Evolutionary conservation across 1,284 basidiomycete species (phyloP).

Genomic region (Stygiomarasmius scandens): DNA sequence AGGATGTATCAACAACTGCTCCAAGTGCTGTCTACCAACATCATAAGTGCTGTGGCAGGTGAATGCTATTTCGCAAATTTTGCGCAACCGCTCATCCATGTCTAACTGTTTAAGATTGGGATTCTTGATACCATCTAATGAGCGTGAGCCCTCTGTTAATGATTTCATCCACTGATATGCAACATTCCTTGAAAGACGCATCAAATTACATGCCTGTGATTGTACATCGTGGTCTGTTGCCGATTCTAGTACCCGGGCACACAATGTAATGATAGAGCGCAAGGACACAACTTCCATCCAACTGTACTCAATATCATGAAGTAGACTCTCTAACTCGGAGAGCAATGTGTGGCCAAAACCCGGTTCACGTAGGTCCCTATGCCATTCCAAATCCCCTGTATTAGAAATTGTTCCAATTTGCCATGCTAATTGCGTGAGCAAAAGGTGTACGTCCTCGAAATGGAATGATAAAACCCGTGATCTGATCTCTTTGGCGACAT

Average conservation of each 20-base stretch:
- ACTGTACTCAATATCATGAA: slow-evolving; percentile 36
- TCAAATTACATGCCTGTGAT: background rate
- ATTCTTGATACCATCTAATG: background rate
- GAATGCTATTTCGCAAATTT: slow-evolving; percentile 36
- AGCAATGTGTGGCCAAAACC: slow-evolving; percentile 39
- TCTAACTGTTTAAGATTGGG: background rate
- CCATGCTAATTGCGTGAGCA: slow-evolving; percentile 31
- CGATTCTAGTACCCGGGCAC: slow-evolving; percentile 36
- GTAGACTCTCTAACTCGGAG: slow-evolving; percentile 31
- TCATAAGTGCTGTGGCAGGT: slow-evolving; percentile 45
- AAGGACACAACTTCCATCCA: slow-evolving; percentile 45
- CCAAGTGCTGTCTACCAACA: slow-evolving; percentile 27
- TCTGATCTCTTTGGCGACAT: slow-evolving; percentile 44
- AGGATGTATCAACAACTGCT: slow-evolving; percentile 22
- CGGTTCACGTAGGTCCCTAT: slow-evolving; percentile 29
- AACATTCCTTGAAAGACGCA: background rate
- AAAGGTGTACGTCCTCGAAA: slow-evolving; percentile 28
- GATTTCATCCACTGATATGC: slow-evolving; percentile 1
- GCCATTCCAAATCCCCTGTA: slow-evolving; percentile 27
- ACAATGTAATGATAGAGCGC: slow-evolving; percentile 37
- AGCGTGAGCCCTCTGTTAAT: background rate
- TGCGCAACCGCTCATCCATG: slow-evolving; percentile 22
- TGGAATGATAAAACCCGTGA: slow-evolving; percentile 38
- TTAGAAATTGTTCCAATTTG: slow-evolving; percentile 30
- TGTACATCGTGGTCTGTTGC: background rate